These are phyloP conservation scores for Echites panduratus DNA, from an alignment of 257 asterid species.

Conservation along the genomic window DNA sequence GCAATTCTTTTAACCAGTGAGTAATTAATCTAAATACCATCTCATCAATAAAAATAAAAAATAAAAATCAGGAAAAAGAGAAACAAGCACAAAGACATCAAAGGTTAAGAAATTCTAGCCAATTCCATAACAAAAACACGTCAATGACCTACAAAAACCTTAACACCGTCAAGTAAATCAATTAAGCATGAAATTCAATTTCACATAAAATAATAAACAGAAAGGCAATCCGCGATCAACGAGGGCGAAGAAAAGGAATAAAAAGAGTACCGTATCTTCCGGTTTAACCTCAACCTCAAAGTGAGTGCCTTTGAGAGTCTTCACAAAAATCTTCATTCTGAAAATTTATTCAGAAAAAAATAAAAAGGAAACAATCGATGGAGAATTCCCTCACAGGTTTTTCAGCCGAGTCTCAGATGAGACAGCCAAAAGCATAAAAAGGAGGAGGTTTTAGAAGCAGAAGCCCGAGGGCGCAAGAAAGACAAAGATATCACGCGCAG, in stretches of 20 bases:
- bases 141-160: constrained; percentile 1
- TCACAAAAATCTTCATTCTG: constrained; percentile 35
- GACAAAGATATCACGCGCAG: background rate
- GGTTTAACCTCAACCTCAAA: constrained; percentile 34
- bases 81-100: background rate
- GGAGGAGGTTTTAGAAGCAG: constrained; percentile 1
- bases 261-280: constrained; percentile 24
- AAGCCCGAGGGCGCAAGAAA: constrained; percentile 7
- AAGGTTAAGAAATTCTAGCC: background rate
- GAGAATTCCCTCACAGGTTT: background rate
- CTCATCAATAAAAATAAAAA: background rate
- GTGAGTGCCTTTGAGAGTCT: constrained; percentile 37
- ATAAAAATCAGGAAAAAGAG: background rate
- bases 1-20: background rate
- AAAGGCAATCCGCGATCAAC: background rate
- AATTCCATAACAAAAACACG: background rate
- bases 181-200: background rate
- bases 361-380: background rate
- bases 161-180: background rate
- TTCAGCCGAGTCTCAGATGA: background rate
- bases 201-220: background rate
- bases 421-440: background rate
- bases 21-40: background rate
- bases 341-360: background rate
- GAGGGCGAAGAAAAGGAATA: background rate